These are phyloP conservation scores for Coemansia sp. DNA, from an alignment of 192 early-diverging fungal genomes.

Conservation along the genomic window DNA sequence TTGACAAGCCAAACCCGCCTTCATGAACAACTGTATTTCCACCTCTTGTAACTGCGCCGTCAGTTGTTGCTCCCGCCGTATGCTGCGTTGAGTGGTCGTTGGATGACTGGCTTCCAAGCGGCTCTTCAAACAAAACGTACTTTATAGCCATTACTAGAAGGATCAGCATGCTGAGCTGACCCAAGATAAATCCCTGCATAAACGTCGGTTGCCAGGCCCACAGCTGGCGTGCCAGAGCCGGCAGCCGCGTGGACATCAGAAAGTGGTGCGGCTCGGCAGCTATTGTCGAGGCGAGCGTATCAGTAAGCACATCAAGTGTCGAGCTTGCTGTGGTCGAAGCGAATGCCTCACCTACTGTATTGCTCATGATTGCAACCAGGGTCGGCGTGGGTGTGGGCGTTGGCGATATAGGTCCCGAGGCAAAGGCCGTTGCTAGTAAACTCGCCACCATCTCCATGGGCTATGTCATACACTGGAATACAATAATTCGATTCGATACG, in stretches of 20 bases:
- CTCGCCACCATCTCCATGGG: conserved; percentile 4
- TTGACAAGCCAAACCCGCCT: conserved; percentile 48
- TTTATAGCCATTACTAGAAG: conserved; percentile 50
- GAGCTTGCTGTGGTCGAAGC: not conserved
- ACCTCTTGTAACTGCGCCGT: not conserved
- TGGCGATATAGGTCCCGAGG: not conserved
- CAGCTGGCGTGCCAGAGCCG: conserved; percentile 10
- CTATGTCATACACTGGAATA: not conserved
- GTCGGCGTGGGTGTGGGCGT: not conserved
- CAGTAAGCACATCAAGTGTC: not conserved
- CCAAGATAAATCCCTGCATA: conserved; percentile 54
- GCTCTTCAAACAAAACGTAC: conserved; percentile 55
- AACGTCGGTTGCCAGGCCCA: conserved; percentile 53
- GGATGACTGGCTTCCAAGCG: conserved; percentile 13
- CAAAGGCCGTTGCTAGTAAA: not conserved
- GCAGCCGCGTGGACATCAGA: not conserved
- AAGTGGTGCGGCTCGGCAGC: not conserved
- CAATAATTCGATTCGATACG: not conserved
- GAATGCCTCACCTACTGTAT: not conserved
- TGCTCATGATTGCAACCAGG: not conserved
- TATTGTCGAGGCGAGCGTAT: not conserved
- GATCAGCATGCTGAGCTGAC: conserved; percentile 52
- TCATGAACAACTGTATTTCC: conserved; percentile 26
- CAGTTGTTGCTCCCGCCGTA: not conserved
- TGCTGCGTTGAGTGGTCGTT: not conserved